A percentile compares a stretch with the other conserved stretches of the same genome.
phyloP scores from a whole-genome alignment of 768 basidiomycete species.

The Phaffia tasmanica region DNA sequence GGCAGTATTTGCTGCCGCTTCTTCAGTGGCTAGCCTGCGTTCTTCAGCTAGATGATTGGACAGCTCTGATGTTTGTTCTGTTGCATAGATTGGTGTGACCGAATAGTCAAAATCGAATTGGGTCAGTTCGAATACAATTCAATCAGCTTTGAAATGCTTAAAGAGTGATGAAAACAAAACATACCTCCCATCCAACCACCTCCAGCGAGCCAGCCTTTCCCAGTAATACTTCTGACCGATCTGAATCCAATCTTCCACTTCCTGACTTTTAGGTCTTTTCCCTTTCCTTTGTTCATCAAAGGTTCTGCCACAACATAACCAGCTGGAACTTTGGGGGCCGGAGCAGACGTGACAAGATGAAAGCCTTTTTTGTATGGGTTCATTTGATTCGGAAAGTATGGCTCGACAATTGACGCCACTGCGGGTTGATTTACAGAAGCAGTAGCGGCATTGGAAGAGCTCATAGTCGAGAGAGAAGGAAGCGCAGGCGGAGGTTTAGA shows the following conservation, averaged over 20 bases:
- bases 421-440: background rate
- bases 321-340: background rate
- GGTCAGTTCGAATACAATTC: too few species aligned
- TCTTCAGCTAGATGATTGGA: too few species aligned
- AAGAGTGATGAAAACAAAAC: background rate
- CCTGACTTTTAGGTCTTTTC: background rate
- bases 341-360: background rate
- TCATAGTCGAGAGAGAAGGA: background rate
- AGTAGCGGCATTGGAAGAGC: background rate
- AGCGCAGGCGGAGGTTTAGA: too few species aligned
- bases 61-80: too few species aligned
- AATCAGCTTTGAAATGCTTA: too few species aligned
- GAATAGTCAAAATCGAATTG: too few species aligned
- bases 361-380: slow-evolving; percentile 3
- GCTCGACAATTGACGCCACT: slow-evolving; percentile 4
- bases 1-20: too few species aligned
- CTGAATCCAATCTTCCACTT: slow-evolving; percentile 7
- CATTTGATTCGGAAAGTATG: slow-evolving; percentile 1
- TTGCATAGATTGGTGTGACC: too few species aligned
- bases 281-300: slow-evolving; percentile 8
- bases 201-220: background rate
- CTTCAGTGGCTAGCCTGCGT: too few species aligned
- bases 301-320: background rate
- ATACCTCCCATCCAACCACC: slow-evolving; percentile 13
- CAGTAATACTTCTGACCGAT: slow-evolving; percentile 4